Percentiles rank a stretch among this genome's conserved stretches.
phyloP scores from a whole-genome alignment of 2,329 filamentous ascomycete species.

The Aspergillus flavus region DNA sequence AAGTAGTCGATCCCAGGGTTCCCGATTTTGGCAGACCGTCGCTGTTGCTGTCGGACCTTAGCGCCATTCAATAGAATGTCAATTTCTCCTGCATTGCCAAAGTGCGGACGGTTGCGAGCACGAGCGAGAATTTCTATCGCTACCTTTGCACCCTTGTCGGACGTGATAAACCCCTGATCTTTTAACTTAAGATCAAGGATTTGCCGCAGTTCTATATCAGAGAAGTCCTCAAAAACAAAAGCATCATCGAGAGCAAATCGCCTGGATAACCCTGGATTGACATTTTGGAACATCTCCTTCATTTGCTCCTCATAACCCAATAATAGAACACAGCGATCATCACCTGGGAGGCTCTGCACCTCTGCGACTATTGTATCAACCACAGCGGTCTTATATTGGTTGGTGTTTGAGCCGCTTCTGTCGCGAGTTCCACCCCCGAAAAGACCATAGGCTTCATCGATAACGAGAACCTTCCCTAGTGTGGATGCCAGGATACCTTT shows the following conservation, averaged over 20 bases:
- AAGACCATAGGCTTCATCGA: slow-evolving; percentile 78
- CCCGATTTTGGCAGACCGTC: too few relatives aligned
- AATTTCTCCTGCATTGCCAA: too few relatives aligned
- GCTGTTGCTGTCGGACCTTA: too few relatives aligned
- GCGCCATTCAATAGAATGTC: too few relatives aligned
- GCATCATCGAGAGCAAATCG: background rate
- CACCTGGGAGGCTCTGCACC: background rate
- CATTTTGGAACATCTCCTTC: slow-evolving; percentile 17
- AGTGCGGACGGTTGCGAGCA: too few relatives aligned
- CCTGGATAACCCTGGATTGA: slow-evolving; percentile 13
- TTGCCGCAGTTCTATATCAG: too few relatives aligned
- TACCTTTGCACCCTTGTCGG: too few relatives aligned
- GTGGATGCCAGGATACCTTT: slow-evolving; percentile 70
- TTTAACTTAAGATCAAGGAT: too few relatives aligned
- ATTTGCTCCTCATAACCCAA: slow-evolving; percentile 9
- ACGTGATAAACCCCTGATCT: too few relatives aligned
- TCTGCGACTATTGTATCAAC: slow-evolving; percentile 75
- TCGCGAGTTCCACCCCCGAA: slow-evolving; percentile 39
- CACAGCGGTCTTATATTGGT: slow-evolving; percentile 64
- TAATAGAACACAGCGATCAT: slow-evolving; percentile 10
- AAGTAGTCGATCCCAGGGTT: too few relatives aligned
- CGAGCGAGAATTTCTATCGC: too few relatives aligned
- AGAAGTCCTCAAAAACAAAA: background rate
- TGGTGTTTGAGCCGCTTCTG: slow-evolving; percentile 35
- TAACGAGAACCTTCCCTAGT: slow-evolving; percentile 73